Percentiles rank a stretch among this genome's conserved stretches.
Conservation (phyloP, 371 early-diverging fungal species). For the Phascolomyces articulosus region DNA sequence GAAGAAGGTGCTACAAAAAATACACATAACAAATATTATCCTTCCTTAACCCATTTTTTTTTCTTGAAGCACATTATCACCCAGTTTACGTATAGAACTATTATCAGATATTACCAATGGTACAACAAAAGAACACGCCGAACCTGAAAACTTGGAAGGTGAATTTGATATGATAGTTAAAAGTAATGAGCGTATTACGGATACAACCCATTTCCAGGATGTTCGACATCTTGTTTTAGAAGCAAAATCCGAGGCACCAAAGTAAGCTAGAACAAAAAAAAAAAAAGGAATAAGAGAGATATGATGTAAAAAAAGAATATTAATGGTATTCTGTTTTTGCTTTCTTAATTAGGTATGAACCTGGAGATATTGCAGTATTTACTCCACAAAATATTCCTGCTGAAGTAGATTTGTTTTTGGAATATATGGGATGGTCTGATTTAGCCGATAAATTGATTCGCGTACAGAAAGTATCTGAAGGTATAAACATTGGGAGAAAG, state of each 20-base stretch:
- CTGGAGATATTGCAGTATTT: constrained; percentile 86
- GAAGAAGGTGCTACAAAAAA: too few relatives aligned
- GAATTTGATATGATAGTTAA: constrained; percentile 45
- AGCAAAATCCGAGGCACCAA: constrained; percentile 15
- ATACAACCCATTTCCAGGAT: constrained; percentile 88
- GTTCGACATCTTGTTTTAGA: constrained; percentile 75
- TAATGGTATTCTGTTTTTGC: too few relatives aligned
- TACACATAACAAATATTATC: too few relatives aligned
- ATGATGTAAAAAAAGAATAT: too few relatives aligned
- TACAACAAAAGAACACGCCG: not conserved
- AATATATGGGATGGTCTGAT: constrained; percentile 71
- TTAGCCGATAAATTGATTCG: constrained; percentile 68
- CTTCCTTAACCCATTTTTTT: constrained; percentile 14
- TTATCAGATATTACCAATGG: not conserved
- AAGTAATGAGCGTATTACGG: constrained; percentile 72
- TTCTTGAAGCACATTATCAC: constrained; percentile 24
- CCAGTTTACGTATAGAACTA: constrained; percentile 44
- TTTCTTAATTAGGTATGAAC: constrained; percentile 66
- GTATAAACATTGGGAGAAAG: constrained; percentile 20
- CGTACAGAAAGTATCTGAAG: constrained; percentile 46
- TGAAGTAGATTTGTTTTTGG: constrained; percentile 74
- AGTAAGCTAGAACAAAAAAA: constrained; percentile 15
- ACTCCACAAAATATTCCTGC: constrained; percentile 70
- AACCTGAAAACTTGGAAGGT: constrained; percentile 3
- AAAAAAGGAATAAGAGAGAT: too few relatives aligned